Conservation (phyloP, 2,329 filamentous ascomycete genomes). For the Phialemonium atrogriseum region DNA sequence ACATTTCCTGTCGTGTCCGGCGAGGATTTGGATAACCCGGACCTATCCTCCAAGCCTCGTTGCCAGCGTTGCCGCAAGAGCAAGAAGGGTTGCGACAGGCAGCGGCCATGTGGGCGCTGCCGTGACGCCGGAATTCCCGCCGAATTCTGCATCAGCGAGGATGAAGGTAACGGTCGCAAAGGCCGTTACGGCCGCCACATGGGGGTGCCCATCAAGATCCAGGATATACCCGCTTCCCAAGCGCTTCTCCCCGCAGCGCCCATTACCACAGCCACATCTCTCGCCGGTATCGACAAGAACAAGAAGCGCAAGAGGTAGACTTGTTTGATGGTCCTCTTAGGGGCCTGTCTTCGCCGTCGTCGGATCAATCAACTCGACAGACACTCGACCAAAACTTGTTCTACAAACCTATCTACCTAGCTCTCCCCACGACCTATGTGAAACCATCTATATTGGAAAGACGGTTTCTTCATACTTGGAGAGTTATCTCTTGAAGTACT, state of each 20-base stretch:
- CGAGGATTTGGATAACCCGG: slow-evolving; percentile 85
- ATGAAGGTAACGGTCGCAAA: slow-evolving; percentile 95
- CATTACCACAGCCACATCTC: slow-evolving; percentile 26
- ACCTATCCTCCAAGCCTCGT: slow-evolving; percentile 89
- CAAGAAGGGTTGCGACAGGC: slow-evolving; percentile 97
- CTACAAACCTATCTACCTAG: too few relatives aligned
- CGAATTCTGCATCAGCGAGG: slow-evolving; percentile 93
- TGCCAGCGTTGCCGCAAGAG: slow-evolving; percentile 98
- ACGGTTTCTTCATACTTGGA: too few relatives aligned
- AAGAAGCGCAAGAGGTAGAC: slow-evolving; percentile 55
- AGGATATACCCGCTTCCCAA: slow-evolving; percentile 33
- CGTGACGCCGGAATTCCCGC: slow-evolving; percentile 89
- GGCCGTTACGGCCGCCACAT: slow-evolving; percentile 76
- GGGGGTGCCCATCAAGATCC: slow-evolving; percentile 56
- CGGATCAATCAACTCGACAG: too few relatives aligned
- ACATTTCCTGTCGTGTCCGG: slow-evolving; percentile 47
- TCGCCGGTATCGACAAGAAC: slow-evolving; percentile 41
- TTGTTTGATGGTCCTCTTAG: too few relatives aligned
- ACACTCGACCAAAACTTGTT: too few relatives aligned
- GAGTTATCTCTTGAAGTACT: too few relatives aligned
- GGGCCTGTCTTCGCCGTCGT: not conserved
- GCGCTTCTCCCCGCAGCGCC: slow-evolving; percentile 25
- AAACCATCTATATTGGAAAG: too few relatives aligned
- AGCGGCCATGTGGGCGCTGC: slow-evolving; percentile 90
- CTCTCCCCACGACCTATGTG: too few relatives aligned